Evolutionary conservation across 495 filamentous ascomycete species (phyloP).

Genomic region (Aspergillus bridgeri): DNA sequence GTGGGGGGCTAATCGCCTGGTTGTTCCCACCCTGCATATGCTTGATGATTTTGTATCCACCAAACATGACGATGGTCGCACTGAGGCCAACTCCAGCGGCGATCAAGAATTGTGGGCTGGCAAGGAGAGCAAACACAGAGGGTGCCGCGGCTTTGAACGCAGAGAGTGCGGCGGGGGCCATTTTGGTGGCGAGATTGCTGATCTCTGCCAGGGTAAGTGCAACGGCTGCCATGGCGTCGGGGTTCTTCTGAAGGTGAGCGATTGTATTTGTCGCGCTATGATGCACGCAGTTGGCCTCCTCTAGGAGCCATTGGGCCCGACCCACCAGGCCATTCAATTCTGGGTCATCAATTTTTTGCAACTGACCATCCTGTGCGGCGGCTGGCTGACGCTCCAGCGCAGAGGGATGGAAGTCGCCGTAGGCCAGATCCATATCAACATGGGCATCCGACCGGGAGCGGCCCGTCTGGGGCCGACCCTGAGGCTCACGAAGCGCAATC

Average conservation of each 20-base stretch:
- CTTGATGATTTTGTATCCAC: constrained; percentile 96
- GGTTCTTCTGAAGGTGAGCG: constrained; percentile 80
- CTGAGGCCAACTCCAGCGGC: constrained; percentile 85
- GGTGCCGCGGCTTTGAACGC: constrained; percentile 76
- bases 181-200: constrained; percentile 72
- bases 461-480: constrained; percentile 22
- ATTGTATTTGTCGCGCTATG: constrained; percentile 82
- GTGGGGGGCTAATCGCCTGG: constrained; percentile 2
- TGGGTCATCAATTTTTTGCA: constrained; percentile 41
- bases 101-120: constrained; percentile 88
- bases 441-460: constrained; percentile 51
- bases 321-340: constrained; percentile 64
- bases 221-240: constrained; percentile 91
- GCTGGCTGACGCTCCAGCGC: constrained; percentile 33
- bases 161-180: constrained; percentile 75
- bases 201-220: constrained; percentile 91
- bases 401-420: constrained; percentile 55
- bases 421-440: constrained; percentile 86
- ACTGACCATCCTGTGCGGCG: constrained; percentile 21
- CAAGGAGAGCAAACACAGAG: constrained; percentile 79
- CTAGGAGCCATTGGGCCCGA: constrained; percentile 66
- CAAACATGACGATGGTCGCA: constrained; percentile 88
- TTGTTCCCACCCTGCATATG: constrained; percentile 51
- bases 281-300: constrained; percentile 84
- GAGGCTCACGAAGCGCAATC: constrained; percentile 25